phyloP scores from a whole-genome alignment of 2,329 filamentous ascomycete species.

The Aureobasidium mangrovei region DNA sequence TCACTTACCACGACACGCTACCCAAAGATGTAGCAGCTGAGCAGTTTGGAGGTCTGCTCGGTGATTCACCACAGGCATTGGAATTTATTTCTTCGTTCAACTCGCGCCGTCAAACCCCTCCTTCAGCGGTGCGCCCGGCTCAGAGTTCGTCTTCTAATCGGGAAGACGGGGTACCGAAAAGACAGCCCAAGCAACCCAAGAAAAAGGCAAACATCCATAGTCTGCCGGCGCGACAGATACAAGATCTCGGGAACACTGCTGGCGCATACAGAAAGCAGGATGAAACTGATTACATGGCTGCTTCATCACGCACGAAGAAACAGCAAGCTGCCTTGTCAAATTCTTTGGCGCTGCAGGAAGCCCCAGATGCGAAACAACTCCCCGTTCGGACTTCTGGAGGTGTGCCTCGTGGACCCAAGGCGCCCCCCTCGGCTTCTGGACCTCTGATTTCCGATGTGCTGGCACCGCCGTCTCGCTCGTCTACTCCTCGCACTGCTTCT shows the following conservation, averaged over 20 bases:
- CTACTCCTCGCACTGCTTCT: conserved; percentile 44
- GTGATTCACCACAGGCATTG: conserved; percentile 67
- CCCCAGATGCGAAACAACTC: conserved; percentile 40
- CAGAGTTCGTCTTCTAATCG: conserved; percentile 15
- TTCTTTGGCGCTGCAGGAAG: conserved; percentile 42
- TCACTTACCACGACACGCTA: conserved; percentile 71
- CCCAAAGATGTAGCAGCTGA: conserved; percentile 69
- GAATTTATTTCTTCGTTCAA: conserved; percentile 72
- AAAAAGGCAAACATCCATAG: conserved; percentile 33
- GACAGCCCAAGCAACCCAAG: conserved; percentile 29
- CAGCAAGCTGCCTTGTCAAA: conserved; percentile 33
- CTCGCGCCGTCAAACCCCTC: conserved; percentile 43
- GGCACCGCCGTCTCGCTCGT: conserved; percentile 24
- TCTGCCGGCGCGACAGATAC: conserved; percentile 35
- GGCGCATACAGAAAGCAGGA: conserved; percentile 68
- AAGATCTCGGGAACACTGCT: conserved; percentile 53
- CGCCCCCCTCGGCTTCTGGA: conserved; percentile 62
- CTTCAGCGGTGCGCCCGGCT: conserved; percentile 18
- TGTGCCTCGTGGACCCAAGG: conserved; percentile 39
- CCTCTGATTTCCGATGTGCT: conserved; percentile 69
- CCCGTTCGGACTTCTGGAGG: conserved; percentile 38
- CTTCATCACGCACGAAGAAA: conserved; percentile 26
- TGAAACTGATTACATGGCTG: conserved; percentile 64
- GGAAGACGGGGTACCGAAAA: conserved; percentile 19
- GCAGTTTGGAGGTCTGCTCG: conserved; percentile 80